phyloP scores from a whole-genome alignment of 768 basidiomycete species.

The Rubroboletus satanas region DNA sequence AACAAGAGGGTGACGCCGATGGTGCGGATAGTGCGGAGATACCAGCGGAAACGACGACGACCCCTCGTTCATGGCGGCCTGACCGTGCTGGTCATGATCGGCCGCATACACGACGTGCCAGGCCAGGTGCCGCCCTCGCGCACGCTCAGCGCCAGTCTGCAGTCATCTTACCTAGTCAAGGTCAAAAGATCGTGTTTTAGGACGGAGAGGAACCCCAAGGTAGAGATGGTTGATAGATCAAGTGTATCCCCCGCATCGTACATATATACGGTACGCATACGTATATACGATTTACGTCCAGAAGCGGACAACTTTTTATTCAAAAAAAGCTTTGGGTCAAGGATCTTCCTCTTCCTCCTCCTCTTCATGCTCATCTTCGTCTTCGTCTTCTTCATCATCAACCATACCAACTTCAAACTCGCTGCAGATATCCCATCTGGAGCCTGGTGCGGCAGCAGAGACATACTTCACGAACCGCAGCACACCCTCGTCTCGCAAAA shows the following conservation, averaged over 20 bases:
- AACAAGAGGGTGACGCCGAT: conserved; percentile 6
- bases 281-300: not conserved
- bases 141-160: conserved; percentile 71
- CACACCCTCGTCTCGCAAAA: conserved; percentile 88
- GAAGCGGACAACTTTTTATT: not conserved
- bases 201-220: not conserved
- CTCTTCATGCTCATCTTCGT: conserved; percentile 27
- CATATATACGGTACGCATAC: not conserved
- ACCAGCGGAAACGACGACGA: not conserved
- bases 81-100: conserved; percentile 12
- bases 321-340: not conserved
- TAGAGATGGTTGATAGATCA: not conserved
- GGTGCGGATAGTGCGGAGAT: not conserved
- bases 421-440: conserved; percentile 88
- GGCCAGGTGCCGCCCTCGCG: conserved; percentile 78
- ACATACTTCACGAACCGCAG: conserved; percentile 96
- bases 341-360: conserved; percentile 34
- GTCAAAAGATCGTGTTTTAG: conserved; percentile 72
- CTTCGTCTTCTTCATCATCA: conserved; percentile 45
- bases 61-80: conserved; percentile 5
- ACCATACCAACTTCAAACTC: conserved; percentile 90
- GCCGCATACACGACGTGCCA: conserved; percentile 42
- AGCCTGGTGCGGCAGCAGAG: conserved; percentile 82
- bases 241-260: not conserved
- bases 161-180: conserved; percentile 62